Conservation (phyloP, 306 rosid genomes). For the Corylus avellana region DNA sequence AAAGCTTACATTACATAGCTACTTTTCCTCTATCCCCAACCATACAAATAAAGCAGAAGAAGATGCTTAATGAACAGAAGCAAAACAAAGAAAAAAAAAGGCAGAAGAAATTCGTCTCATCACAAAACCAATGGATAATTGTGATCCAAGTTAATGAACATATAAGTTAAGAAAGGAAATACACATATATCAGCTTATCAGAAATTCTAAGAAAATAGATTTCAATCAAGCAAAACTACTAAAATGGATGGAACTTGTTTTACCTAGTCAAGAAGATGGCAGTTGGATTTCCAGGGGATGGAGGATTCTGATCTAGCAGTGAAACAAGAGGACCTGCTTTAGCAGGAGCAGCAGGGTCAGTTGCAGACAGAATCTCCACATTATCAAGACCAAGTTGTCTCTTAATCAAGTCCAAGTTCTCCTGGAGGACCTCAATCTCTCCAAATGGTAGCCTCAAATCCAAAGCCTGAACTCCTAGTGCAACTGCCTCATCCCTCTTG, state of each 20-base stretch:
- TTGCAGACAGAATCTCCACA: constrained; percentile 63
- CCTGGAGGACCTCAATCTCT: constrained; percentile 74
- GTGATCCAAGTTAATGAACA: not conserved
- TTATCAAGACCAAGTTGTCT: constrained; percentile 77
- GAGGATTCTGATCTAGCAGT: constrained; percentile 69
- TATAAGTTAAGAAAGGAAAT: not conserved
- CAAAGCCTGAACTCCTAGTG: constrained; percentile 73
- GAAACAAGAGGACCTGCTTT: constrained; percentile 67
- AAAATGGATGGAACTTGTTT: not conserved
- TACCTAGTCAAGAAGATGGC: constrained; percentile 68
- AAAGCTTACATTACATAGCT: not conserved
- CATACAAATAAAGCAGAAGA: not conserved
- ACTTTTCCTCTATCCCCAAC: not conserved
- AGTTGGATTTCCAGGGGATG: constrained; percentile 87
- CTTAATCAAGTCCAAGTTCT: constrained; percentile 76
- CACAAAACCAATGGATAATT: not conserved
- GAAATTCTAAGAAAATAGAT: not conserved
- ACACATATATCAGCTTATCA: not conserved
- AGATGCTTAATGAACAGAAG: not conserved
- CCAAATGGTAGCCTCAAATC: constrained; percentile 80
- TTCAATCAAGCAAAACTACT: not conserved
- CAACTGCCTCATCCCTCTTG: constrained; percentile 70
- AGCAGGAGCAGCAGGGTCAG: constrained; percentile 53
- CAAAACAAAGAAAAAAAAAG: not conserved
- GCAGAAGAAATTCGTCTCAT: not conserved